A percentile compares a stretch with the other conserved stretches of the same genome.
Conservation (phyloP, 305 asterid genomes). For the Solanum hybrid region DNA sequence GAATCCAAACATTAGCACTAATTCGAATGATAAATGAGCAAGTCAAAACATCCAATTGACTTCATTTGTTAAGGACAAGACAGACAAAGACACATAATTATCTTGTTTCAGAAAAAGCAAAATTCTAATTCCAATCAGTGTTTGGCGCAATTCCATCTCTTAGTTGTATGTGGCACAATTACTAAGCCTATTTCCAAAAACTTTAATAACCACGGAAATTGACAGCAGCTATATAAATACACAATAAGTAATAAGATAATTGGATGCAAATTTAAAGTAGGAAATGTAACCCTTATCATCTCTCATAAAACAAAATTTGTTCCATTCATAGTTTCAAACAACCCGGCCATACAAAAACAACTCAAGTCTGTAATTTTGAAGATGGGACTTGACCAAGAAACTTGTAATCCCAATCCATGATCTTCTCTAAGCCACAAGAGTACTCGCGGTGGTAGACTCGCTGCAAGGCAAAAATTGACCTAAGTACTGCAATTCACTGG, state of each 20-base stretch:
- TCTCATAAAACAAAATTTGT: neutral
- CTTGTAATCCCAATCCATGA: neutral
- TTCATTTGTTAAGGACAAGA: neutral
- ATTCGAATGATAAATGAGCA: neutral
- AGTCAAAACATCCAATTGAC: neutral
- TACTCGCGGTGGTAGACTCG: conserved; percentile 23
- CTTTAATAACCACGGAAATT: neutral
- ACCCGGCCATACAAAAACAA: neutral
- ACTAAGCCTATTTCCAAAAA: neutral
- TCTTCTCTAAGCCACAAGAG: neutral
- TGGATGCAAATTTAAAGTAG: neutral
- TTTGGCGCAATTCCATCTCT: neutral
- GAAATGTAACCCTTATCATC: neutral
- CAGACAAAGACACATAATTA: neutral
- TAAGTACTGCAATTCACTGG: neutral
- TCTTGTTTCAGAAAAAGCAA: neutral
- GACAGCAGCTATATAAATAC: neutral
- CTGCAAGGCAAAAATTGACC: conserved; percentile 14
- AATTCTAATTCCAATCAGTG: neutral
- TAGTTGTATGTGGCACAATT: neutral
- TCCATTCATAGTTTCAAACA: neutral
- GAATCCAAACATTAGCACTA: neutral
- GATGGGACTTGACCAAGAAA: neutral
- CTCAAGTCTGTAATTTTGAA: neutral
- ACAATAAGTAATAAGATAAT: neutral